Evolutionary conservation across 306 rosid genomes (phyloP), one percentile per base, ranked within the genome.

Genomic region (Rosa multiflora): DNA sequence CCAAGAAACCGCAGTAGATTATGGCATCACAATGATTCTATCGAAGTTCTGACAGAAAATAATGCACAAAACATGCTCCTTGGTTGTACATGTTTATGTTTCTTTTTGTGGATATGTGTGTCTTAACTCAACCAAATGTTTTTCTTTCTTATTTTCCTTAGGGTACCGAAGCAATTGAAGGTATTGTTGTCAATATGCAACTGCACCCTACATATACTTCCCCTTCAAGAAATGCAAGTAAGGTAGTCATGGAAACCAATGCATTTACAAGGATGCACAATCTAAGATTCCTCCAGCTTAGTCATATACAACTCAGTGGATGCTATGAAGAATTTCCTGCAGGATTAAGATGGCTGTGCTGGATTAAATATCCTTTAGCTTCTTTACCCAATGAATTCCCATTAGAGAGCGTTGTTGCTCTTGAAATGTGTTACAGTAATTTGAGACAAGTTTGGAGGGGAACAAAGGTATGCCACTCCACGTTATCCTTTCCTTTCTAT

Each of bases 371-470:
- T 63, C 69, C 47, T 7, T 26, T 13, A 0, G 58, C 44, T 14
- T 58, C 0, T 71, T 42, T 79, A 29, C 82, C 82, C 29, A 6
- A 0, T 9, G 13, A 17, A 18, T 79, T 79, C 72, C 64, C 43
- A 0, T 20, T 46, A 47, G 37, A 18, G n/a, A 79, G 42, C 8
- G 21, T 79, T 14, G 77, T 79, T 59, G 82, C 3, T 20, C 67
- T 79, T 61, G 82, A 79, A 52, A 79, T 79, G 72, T 61, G 70
- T n/a, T 17, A 59, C 9, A 72, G 52, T 6, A 47, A 62, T 29
- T 71, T 79, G 64, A 52, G 20, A 48, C 11, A 2, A 51, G 64
- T 73, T 14, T 73, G 35, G 64, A 52, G 11, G 35, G 32, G 32
- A 49, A 49, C 62, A 32, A 32, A 29, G 76, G 76, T 72, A 46